Percentiles rank a stretch among this genome's conserved stretches.
Conservation (phyloP, 805 yeast species). For the Cyberlindnera amylophila region DNA sequence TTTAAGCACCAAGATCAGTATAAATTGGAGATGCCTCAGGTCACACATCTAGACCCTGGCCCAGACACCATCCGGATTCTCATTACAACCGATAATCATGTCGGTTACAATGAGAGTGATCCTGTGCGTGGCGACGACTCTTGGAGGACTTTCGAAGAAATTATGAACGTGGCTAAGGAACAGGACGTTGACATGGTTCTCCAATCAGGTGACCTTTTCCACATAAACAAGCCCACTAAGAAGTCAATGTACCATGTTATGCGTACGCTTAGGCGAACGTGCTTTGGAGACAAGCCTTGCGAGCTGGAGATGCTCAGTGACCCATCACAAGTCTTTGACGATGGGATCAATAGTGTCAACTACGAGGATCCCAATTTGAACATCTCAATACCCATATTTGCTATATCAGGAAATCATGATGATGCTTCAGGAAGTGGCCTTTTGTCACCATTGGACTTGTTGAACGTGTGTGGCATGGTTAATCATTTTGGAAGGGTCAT, state of each 20-base stretch:
- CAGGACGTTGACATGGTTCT: conserved; percentile 82
- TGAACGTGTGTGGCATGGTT: conserved; percentile 75
- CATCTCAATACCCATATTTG: conserved; percentile 85
- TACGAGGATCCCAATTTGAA: conserved; percentile 90
- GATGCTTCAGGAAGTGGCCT: conserved; percentile 88
- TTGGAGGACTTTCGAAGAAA: conserved; percentile 83
- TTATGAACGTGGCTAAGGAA: conserved; percentile 63
- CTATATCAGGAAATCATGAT: conserved; percentile 94
- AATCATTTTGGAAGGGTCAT: conserved; percentile 86
- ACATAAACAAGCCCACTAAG: conserved; percentile 83
- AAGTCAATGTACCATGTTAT: conserved; percentile 82
- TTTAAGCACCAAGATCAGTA: too few species aligned
- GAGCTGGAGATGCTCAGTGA: conserved; percentile 81
- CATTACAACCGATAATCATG: conserved; percentile 93
- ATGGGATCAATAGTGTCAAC: conserved; percentile 67
- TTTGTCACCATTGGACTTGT: conserved; percentile 80
- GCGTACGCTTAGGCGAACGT: conserved; percentile 60
- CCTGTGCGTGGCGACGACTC: conserved; percentile 89
- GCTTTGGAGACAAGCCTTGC: conserved; percentile 85
- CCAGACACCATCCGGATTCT: conserved; percentile 72
- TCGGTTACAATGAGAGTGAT: conserved; percentile 87
- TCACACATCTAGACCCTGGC: conserved; percentile 41
- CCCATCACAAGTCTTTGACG: conserved; percentile 59
- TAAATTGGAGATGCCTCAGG: conserved; percentile 33
- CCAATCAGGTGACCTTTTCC: conserved; percentile 93